Base-by-base conservation (phyloP, 345 rosid species). In the Gossypium australe region DNA sequence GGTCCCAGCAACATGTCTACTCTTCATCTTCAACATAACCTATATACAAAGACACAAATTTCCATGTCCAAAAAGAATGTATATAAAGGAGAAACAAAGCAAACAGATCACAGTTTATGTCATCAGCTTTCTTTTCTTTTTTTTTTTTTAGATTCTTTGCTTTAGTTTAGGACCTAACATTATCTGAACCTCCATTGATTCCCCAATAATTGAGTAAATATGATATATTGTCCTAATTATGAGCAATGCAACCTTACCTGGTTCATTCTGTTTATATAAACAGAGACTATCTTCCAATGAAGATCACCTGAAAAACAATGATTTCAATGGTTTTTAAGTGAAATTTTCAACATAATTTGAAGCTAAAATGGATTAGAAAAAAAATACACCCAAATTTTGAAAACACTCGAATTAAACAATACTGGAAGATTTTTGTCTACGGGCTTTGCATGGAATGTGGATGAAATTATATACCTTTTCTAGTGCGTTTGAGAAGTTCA, bases 21-120 rank as follows among this genome's bases (percentile, higher is more conserved):
- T 94, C 95, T 94, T 94, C 97, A 87, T 94, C 94, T 94, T 94
- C 87, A 92, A 68, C 80, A 81, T 94, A 72, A 94, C 98, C 98
- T 94, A 78, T 76, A 84, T 65, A 70, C 72, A 84, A 81, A 76
- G 75, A 34, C 41, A 34, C 41, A 34, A 76, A 75, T 76, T 61
- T 78, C 57, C 82, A 76, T 51, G 71, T 55, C 75, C 82, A 4
- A 34, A 83, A 60, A 84, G 81, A 64, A 64, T 48, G 51, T 70
- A 58, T 34, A 48, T 34, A 56, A 79, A 59, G 58, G 67, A 22
- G 34, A 20, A 71, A 66, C 58, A 48, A 70, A 34, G 70, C 59
- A 25, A 47, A 69, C 56, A 67, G 67, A 71, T 70, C 41, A 34
- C 78, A 74, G 59, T 22, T 78, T 83, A 68, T 82, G 81, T 82